Evolutionary conservation across 352 stramenopile species (phyloP).

Genomic region (Halophytophthora batemanensis): DNA sequence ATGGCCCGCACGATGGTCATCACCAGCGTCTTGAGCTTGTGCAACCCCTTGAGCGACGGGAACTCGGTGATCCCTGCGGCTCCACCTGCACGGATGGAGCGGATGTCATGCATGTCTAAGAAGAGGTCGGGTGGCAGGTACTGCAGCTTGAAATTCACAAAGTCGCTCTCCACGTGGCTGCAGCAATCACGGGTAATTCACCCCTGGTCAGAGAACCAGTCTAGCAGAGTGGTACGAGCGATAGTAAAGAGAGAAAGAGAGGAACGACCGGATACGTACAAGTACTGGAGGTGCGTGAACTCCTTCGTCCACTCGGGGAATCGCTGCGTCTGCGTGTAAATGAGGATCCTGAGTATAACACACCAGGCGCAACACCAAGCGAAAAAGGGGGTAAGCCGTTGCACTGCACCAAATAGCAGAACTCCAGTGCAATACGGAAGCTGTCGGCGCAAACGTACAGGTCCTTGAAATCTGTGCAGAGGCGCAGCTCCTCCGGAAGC

Average conservation of each 20-base stretch:
- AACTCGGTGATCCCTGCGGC: constrained; percentile 23
- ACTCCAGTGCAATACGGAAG: neutral
- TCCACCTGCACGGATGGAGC: constrained; percentile 34
- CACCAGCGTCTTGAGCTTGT: constrained; percentile 29
- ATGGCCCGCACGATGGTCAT: constrained; percentile 20
- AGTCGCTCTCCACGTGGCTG: constrained; percentile 33
- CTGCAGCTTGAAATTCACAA: constrained; percentile 26
- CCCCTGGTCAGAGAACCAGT: neutral
- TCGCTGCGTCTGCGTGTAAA: constrained; percentile 28
- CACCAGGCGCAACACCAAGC: neutral
- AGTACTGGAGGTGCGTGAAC: constrained; percentile 25
- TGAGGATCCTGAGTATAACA: constrained; percentile 19
- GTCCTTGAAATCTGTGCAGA: constrained; percentile 25
- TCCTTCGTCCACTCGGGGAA: constrained; percentile 28
- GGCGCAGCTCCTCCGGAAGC: constrained; percentile 28
- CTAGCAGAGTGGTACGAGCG: no score
- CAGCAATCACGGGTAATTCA: neutral
- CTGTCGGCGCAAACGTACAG: constrained; percentile 7
- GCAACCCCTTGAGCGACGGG: constrained; percentile 30
- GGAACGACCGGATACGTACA: constrained; percentile 30
- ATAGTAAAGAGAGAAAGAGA: no score
- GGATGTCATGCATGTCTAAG: constrained; percentile 30
- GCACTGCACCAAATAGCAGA: neutral
- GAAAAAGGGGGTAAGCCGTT: neutral
- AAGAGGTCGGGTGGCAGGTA: constrained; percentile 34